These are phyloP conservation scores for Urtica urens DNA, from an alignment of 306 rosid species.

Conservation along the genomic window DNA sequence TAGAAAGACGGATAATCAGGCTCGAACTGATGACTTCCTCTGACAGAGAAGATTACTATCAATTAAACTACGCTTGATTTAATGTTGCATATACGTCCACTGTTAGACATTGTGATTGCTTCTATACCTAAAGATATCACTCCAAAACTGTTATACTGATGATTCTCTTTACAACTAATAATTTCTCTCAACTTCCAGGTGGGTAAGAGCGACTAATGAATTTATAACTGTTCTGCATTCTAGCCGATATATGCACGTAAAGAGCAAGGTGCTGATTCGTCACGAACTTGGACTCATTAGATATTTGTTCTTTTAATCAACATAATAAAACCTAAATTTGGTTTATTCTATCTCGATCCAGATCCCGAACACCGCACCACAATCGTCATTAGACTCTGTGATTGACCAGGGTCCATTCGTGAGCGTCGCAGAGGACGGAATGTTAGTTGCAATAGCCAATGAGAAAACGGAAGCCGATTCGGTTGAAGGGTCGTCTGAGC, in stretches of 20 bases:
- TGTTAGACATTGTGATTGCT: too few species aligned
- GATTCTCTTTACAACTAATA: too few species aligned
- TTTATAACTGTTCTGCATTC: slow-evolving; percentile 49
- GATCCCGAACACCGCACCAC: slow-evolving; percentile 33
- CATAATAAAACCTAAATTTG: too few species aligned
- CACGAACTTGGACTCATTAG: too few species aligned
- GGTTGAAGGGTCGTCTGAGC: slow-evolving; percentile 27
- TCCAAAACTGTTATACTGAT: too few species aligned
- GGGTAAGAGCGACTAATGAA: slow-evolving; percentile 75
- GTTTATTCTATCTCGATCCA: slow-evolving; percentile 15
- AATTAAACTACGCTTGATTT: too few species aligned
- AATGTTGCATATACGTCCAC: too few species aligned
- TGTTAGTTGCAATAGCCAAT: slow-evolving; percentile 64
- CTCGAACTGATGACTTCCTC: too few species aligned
- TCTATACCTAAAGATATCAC: too few species aligned
- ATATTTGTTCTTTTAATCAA: too few species aligned
- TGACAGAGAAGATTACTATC: too few species aligned
- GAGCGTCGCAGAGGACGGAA: slow-evolving; percentile 57
- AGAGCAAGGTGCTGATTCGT: slow-evolving; percentile 66
- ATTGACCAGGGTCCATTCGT: slow-evolving; percentile 85
- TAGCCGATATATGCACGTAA: slow-evolving; percentile 51
- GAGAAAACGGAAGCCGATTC: slow-evolving; percentile 26
- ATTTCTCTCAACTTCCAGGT: slow-evolving; percentile 42
- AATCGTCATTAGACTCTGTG: slow-evolving; percentile 25
- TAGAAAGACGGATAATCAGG: too few species aligned